Base-by-base conservation (phyloP, 2,329 filamentous ascomycete species). In the Calonectria hongkongensis region DNA sequence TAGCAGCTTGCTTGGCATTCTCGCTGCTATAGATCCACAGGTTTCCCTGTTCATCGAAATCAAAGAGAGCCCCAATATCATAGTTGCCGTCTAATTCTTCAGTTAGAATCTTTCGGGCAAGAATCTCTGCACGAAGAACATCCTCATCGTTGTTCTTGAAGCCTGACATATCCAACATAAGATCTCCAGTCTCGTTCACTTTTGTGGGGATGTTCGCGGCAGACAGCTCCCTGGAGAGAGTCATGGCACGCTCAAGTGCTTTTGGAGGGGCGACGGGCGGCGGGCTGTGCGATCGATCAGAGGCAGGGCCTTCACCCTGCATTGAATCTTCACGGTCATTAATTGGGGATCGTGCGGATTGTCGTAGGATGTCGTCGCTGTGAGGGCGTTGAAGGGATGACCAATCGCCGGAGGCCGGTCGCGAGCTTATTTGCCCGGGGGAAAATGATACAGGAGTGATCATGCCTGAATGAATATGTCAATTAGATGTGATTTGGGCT, bases 11-110 rank as follows among this genome's bases (percentile, higher is more conserved):
- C 81, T 98, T 98, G 28, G 97, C 95, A 81, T 98, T 96, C 83
- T 98, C 96, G 79, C 96, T 98, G 85, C 95, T 97, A 86, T 99
- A 99, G 77, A 99, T 98, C 96, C 97, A 98, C n/a, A 99, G 88
- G 80, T 99, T 99, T 8, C 97, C 97, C 72, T 97, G 92, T 81
- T 98, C 95, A 81, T 99, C 97, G 54, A 97, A 96, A 15, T 96
- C 97, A 79, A 99, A 98, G 36, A 99, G 88, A 2, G 96, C 94
- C 7, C 97, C 97, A 79, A 99, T 98, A 82, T 99, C 97, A 83
- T 98, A 98, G 81, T 96, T 95, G 27, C 96, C 97, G 79, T 98
- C 94, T 16, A 98, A 86, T 84, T 98, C 96, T 81, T 99, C 95
- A 0, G 95, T 93, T 15, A 99, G 89, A 64, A 99, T 95, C 82